Conservation (phyloP, 495 filamentous ascomycete species). For the Antarctomyces pellizariae region DNA sequence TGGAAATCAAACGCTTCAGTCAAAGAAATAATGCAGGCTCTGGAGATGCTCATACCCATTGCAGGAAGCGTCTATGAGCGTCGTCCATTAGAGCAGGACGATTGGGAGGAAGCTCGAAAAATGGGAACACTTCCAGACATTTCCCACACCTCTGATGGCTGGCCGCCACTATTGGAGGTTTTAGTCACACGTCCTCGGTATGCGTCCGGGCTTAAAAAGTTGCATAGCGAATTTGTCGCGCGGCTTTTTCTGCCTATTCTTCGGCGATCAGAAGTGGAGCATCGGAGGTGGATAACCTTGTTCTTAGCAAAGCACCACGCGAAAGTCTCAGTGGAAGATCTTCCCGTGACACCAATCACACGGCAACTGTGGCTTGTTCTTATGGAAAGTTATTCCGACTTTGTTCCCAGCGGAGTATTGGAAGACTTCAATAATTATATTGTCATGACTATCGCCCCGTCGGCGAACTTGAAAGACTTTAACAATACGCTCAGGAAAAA, state of each 20-base stretch:
- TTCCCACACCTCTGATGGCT: conserved; percentile 3
- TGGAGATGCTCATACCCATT: conserved; percentile 14
- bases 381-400: conserved; percentile 2
- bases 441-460: conserved; percentile 4
- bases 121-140: conserved; percentile 7
- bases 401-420: conserved; percentile 6
- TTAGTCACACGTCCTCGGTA: conserved; percentile 2
- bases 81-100: conserved; percentile 7
- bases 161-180: conserved; percentile 6
- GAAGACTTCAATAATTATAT: conserved; percentile 4
- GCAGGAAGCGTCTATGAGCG: conserved; percentile 16
- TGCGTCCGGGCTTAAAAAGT: conserved; percentile 2
- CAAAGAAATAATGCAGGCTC: conserved; percentile 9
- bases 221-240: conserved; percentile 3
- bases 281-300: conserved; percentile 12
- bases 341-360: conserved; percentile 10
- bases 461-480: conserved; percentile 5
- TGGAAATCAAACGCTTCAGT: conserved; percentile 4
- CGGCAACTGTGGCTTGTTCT: conserved; percentile 3
- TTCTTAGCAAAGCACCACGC: conserved; percentile 11
- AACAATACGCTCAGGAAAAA: conserved; percentile 8
- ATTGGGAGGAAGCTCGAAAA: conserved; percentile 13
- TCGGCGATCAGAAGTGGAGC: conserved; percentile 8
- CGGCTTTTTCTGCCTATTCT: conserved; percentile 8
- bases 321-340: conserved; percentile 3